Percentiles rank a stretch among this genome's conserved stretches.
phyloP scores from a whole-genome alignment of 805 yeast genomes.

The Teunomyces funiuensis region DNA sequence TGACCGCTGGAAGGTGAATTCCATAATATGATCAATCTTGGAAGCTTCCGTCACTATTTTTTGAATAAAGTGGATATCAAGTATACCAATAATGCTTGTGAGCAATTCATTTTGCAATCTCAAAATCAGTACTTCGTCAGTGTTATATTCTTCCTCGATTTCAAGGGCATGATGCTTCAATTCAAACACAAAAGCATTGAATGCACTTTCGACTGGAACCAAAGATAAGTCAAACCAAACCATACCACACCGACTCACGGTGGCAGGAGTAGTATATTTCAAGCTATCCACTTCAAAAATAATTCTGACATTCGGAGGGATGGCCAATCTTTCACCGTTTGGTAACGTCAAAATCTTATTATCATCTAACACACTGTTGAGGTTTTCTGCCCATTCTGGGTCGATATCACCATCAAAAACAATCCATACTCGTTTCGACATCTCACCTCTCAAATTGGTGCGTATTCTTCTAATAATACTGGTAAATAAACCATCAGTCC shows the following conservation, averaged over 20 bases:
- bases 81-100: conserved; percentile 15
- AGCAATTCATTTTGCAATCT: conserved; percentile 15
- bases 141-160: conserved; percentile 8
- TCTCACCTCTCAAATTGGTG: conserved; percentile 60
- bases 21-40: conserved; percentile 52
- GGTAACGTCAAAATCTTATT: conserved; percentile 80
- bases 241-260: conserved; percentile 90
- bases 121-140: conserved; percentile 7
- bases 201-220: conserved; percentile 17
- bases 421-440: conserved; percentile 62
- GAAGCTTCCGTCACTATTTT: conserved; percentile 18
- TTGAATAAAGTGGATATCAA: conserved; percentile 3
- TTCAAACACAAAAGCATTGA: conserved; percentile 16
- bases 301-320: conserved; percentile 63
- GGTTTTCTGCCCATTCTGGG: conserved; percentile 89
- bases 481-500: conserved; percentile 88
- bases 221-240: conserved; percentile 58
- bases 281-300: conserved; percentile 76
- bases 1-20: conserved; percentile 35
- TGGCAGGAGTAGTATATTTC: conserved; percentile 79
- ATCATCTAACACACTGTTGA: conserved; percentile 90
- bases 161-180: conserved; percentile 14
- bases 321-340: conserved; percentile 77
- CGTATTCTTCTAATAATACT: conserved; percentile 57
- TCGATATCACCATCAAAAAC: conserved; percentile 92